A percentile compares a stretch with the other conserved stretches of the same genome.
Evolutionary conservation across 495 filamentous ascomycete genomes (phyloP).

Genomic region (Xanthoparmelia taractica): DNA sequence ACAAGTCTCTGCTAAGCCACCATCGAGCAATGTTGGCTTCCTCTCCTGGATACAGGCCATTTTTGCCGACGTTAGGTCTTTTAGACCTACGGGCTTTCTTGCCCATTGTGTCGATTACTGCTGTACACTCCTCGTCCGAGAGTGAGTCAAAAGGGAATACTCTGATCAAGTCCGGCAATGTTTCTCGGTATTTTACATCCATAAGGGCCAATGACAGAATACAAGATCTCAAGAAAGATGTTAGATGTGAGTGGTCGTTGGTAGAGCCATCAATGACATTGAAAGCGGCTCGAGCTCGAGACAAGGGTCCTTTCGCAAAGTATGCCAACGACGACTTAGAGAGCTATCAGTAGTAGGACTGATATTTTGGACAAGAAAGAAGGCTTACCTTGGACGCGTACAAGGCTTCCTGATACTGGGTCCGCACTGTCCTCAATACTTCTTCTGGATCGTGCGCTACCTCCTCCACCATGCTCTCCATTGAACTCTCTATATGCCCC

Average conservation of each 20-base stretch:
- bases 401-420: slow-evolving; percentile 79
- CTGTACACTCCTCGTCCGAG: slow-evolving; percentile 50
- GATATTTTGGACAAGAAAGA: neutral
- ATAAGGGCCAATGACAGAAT: slow-evolving; percentile 66
- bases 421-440: slow-evolving; percentile 58
- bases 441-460: slow-evolving; percentile 50
- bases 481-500: slow-evolving; percentile 14
- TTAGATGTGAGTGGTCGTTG: slow-evolving; percentile 39
- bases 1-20: slow-evolving; percentile 55
- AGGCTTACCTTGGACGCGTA: slow-evolving; percentile 72
- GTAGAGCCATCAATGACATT: slow-evolving; percentile 38
- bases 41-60: slow-evolving; percentile 71
- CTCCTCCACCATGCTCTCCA: slow-evolving; percentile 18
- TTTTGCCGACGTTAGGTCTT: slow-evolving; percentile 65
- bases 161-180: slow-evolving; percentile 58
- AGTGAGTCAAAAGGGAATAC: slow-evolving; percentile 51
- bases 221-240: slow-evolving; percentile 60
- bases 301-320: slow-evolving; percentile 91
- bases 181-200: slow-evolving; percentile 81
- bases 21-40: slow-evolving; percentile 66
- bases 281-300: slow-evolving; percentile 75
- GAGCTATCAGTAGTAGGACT: slow-evolving; percentile 1
- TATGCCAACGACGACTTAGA: slow-evolving; percentile 79
- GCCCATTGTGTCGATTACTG: slow-evolving; percentile 16
- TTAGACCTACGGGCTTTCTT: slow-evolving; percentile 54